Evolutionary conservation across 2,329 filamentous ascomycete species (phyloP), one percentile per base, ranked within the genome.

Genomic region (Exserohilum turcica): DNA sequence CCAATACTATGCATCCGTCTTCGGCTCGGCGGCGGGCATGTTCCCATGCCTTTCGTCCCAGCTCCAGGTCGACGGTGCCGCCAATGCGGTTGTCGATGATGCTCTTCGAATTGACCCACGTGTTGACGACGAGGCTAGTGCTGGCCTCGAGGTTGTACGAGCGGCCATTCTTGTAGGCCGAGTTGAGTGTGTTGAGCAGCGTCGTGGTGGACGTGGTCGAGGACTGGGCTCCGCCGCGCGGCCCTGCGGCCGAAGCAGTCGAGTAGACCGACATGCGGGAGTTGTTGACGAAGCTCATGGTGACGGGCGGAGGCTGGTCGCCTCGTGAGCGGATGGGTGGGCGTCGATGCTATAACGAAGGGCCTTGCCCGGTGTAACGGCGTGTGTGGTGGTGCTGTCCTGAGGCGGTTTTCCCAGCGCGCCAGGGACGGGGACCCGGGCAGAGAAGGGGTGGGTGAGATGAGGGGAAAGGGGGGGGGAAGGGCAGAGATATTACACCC

Each of bases 11-110:
- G 71, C 92, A 97, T 13, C 91, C 92, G 78, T 99, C 94, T 74
- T 99, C 94, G 36, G 94, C 94, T 78, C 94, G 86, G 57, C 94
- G 86, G 63, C 93, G 85, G 51, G 94, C 93, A 80, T 99, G 94
- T 77, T 99, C 94, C 93, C 94, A 99, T 2, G 92, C 92, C 72
- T 91, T 86, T 46, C 85, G 81, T 13, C 90, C 90, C 44, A 99
- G 77, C 18, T 89, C 84, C 36, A 84, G 77, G 76, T 99, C 94
- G 36, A 97, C 85, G 6, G 90, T 92, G 48, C 90, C 90, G 45
- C 90, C 90, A 40, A 81, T 79, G 50, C 84, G 82, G 32, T 89
- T 89, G 66, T 91, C 85, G 33, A 87, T 85, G 19, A 84, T 78
- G 62, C 89, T 89, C 24, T 85, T 82, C 15, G 91, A 90, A 3